phyloP scores from a whole-genome alignment of 495 filamentous ascomycete genomes.

The Penicillium crystallinum region DNA sequence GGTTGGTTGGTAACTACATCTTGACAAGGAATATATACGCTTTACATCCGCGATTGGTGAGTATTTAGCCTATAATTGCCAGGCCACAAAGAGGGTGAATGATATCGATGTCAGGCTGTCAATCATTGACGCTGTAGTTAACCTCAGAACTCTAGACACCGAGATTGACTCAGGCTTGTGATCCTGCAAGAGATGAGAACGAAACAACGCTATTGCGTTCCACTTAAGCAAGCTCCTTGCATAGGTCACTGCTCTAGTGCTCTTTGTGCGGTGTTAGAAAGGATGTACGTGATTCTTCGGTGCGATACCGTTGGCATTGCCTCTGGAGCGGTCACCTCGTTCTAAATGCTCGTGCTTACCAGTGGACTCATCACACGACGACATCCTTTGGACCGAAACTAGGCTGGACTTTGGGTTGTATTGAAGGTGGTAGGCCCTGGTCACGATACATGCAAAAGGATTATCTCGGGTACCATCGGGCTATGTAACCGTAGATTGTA shows the following conservation, averaged over 20 bases:
- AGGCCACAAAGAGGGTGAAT: too few relatives aligned
- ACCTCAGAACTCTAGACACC: too few relatives aligned
- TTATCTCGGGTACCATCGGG: conserved; percentile 5
- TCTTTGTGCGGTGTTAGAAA: not conserved
- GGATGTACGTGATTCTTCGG: not conserved
- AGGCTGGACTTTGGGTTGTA: not conserved
- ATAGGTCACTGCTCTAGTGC: not conserved
- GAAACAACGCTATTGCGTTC: too few relatives aligned
- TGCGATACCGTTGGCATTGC: not conserved
- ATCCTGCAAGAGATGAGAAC: too few relatives aligned
- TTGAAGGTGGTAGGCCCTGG: not conserved
- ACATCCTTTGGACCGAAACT: not conserved
- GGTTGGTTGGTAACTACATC: not conserved
- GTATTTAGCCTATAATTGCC: too few relatives aligned
- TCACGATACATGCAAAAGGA: not conserved
- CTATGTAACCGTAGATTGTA: conserved; percentile 11
- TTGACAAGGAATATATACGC: too few relatives aligned
- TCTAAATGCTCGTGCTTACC: not conserved
- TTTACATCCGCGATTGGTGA: too few relatives aligned
- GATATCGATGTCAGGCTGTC: too few relatives aligned
- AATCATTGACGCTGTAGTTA: too few relatives aligned
- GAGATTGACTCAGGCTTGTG: too few relatives aligned
- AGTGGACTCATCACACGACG: not conserved
- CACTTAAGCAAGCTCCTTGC: not conserved
- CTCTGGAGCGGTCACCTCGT: not conserved